phyloP scores from a whole-genome alignment of 75 land plant genomes.

The Picea glauca region DNA sequence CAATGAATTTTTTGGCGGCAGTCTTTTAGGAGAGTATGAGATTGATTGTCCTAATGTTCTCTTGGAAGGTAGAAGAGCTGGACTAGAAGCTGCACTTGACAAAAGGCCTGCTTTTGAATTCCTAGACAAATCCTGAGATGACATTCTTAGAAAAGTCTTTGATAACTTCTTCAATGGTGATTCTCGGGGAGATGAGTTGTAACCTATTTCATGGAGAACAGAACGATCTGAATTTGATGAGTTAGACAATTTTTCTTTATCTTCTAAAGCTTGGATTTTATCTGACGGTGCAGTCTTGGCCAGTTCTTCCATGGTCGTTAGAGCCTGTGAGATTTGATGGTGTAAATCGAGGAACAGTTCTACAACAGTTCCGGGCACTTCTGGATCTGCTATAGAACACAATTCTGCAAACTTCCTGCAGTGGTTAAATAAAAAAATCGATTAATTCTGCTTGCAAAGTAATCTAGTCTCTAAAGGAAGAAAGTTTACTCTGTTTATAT shows the following conservation, averaged over 20 bases:
- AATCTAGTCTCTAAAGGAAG: not conserved
- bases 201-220: conserved; percentile 13
- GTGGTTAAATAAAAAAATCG: too few relatives aligned
- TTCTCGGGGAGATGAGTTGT: conserved; percentile 1
- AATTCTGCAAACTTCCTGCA: conserved; percentile 9
- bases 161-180: conserved; percentile 12
- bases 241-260: not conserved
- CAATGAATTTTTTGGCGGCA: not conserved
- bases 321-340: conserved; percentile 2
- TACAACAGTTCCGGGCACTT: not conserved
- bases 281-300: not conserved
- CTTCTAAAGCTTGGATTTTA: not conserved
- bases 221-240: not conserved
- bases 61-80: not conserved
- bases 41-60: not conserved
- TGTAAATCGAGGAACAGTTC: conserved; percentile 7
- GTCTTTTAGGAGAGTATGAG: conserved; percentile 10
- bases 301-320: not conserved
- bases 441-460: not conserved
- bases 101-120: not conserved
- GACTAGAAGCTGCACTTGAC: conserved; percentile 1
- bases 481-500: not conserved
- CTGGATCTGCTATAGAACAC: conserved; percentile 10
- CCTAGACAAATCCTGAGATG: not conserved
- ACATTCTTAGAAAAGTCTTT: conserved; percentile 2